Conservation (phyloP, 2,329 filamentous ascomycete genomes). For the Magnaporthiopsis incrustans region DNA sequence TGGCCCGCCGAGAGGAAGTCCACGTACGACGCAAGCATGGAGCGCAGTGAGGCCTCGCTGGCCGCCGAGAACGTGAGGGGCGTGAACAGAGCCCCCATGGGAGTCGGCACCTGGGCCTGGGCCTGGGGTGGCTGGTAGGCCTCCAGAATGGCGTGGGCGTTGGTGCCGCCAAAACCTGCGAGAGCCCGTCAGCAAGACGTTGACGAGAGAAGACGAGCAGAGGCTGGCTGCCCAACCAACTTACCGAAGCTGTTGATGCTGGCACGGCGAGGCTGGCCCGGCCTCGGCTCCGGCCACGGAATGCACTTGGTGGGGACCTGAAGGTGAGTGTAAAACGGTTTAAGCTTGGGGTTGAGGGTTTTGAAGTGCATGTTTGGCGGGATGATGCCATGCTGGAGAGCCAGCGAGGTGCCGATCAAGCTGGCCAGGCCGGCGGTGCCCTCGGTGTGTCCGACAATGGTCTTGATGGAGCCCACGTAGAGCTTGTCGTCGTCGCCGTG, state of each 20-base stretch:
- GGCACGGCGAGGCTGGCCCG: slow-evolving; percentile 13
- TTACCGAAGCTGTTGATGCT: slow-evolving; percentile 19
- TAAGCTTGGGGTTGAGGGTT: slow-evolving; percentile 30
- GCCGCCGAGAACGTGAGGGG: neutral
- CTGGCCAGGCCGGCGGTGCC: slow-evolving; percentile 17
- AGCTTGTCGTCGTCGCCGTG: slow-evolving; percentile 10
- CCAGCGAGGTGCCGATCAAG: slow-evolving; percentile 19
- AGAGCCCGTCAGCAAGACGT: neutral
- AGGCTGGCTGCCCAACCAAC: slow-evolving; percentile 28
- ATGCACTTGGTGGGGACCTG: slow-evolving; percentile 23
- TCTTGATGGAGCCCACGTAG: slow-evolving; percentile 17
- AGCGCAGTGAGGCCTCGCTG: neutral
- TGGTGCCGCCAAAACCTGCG: slow-evolving; percentile 17
- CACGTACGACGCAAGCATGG: no score
- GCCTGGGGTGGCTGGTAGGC: slow-evolving; percentile 12
- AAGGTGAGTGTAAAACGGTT: slow-evolving; percentile 24
- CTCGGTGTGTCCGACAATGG: slow-evolving; percentile 20
- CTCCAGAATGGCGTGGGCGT: neutral
- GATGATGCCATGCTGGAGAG: slow-evolving; percentile 17
- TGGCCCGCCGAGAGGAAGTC: no score
- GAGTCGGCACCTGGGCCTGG: slow-evolving; percentile 29
- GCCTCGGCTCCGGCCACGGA: slow-evolving; percentile 27
- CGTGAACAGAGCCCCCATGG: slow-evolving; percentile 14
- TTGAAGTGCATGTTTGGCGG: slow-evolving; percentile 20
- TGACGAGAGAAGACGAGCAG: slow-evolving; percentile 20